phyloP scores from a whole-genome alignment of 768 basidiomycete genomes.

The Tricholomella constricta region DNA sequence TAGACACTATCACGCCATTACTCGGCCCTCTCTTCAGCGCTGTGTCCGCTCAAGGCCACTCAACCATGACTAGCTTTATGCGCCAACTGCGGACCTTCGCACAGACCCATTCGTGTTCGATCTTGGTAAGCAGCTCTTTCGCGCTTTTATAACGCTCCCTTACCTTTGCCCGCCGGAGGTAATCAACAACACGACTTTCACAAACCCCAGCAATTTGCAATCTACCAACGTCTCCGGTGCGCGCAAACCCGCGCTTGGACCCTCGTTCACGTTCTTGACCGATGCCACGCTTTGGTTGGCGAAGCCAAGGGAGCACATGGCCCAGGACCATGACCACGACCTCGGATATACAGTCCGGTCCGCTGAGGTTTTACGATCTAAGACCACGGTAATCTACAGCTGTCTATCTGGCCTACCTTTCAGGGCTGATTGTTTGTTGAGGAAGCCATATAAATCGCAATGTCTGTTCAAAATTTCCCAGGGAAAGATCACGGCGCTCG shows the following conservation, averaged over 20 bases:
- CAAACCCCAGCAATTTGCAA: constrained; percentile 14
- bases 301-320: constrained; percentile 17
- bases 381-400: constrained; percentile 33
- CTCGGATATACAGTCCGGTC: constrained; percentile 27
- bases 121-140: constrained; percentile 51
- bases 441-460: constrained; percentile 39
- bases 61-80: constrained; percentile 73
- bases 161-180: constrained; percentile 41
- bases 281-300: constrained; percentile 78
- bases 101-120: constrained; percentile 41
- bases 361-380: constrained; percentile 47
- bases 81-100: constrained; percentile 56
- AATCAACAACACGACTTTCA: constrained; percentile 55
- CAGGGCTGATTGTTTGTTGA: constrained; percentile 5
- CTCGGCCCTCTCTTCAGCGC: constrained; percentile 64
- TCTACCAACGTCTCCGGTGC: constrained; percentile 22
- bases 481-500: constrained; percentile 21
- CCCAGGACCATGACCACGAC: constrained; percentile 21
- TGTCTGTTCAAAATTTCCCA: constrained; percentile 41
- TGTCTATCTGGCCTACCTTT: background rate
- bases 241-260: constrained; percentile 73
- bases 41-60: constrained; percentile 74
- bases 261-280: constrained; percentile 71
- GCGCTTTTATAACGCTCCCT: background rate
- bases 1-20: constrained; percentile 68